Conservation (phyloP, 2,329 filamentous ascomycete genomes). For the Penicillium sp. region DNA sequence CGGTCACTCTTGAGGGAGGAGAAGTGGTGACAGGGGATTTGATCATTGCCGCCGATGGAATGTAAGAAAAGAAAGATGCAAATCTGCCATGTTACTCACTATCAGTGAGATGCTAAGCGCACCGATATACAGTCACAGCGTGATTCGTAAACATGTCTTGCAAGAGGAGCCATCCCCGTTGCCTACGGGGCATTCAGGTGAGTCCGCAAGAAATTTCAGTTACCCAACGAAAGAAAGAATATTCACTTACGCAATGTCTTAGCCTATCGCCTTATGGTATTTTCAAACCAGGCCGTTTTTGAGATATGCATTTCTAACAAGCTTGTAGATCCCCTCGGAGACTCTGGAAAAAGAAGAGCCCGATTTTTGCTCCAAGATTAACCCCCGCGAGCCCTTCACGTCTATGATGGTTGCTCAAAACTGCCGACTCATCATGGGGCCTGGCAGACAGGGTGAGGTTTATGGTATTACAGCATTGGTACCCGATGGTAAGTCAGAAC, state of each 20-base stretch:
- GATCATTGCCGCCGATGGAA: conserved; percentile 41
- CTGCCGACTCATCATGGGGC: conserved; percentile 55
- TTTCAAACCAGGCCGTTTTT: background rate
- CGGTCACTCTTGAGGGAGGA: conserved; percentile 25
- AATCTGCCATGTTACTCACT: too few relatives aligned
- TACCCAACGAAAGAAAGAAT: background rate
- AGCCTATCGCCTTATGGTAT: conserved; percentile 28
- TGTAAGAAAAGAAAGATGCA: conserved; percentile 22
- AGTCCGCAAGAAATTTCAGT: background rate
- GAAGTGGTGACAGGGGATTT: conserved; percentile 31
- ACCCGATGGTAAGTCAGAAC: conserved; percentile 40
- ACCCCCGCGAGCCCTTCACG: conserved; percentile 49
- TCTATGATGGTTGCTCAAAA: conserved; percentile 56
- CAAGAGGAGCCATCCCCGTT: conserved; percentile 19
- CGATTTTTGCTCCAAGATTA: conserved; percentile 39
- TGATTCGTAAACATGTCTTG: conserved; percentile 29
- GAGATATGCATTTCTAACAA: background rate
- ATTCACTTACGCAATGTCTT: background rate
- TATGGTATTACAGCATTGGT: conserved; percentile 55
- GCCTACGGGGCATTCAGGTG: conserved; percentile 26
- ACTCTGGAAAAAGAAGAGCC: conserved; percentile 22
- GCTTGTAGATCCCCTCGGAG: conserved; percentile 18
- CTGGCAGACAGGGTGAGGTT: conserved; percentile 48
- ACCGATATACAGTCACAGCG: conserved; percentile 23
- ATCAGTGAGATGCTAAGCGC: background rate